A percentile compares a stretch with the other conserved stretches of the same genome.
These are phyloP conservation scores for Dothiorella sarmentorum DNA, from an alignment of 2,329 filamentous ascomycete genomes.

Conservation along the genomic window DNA sequence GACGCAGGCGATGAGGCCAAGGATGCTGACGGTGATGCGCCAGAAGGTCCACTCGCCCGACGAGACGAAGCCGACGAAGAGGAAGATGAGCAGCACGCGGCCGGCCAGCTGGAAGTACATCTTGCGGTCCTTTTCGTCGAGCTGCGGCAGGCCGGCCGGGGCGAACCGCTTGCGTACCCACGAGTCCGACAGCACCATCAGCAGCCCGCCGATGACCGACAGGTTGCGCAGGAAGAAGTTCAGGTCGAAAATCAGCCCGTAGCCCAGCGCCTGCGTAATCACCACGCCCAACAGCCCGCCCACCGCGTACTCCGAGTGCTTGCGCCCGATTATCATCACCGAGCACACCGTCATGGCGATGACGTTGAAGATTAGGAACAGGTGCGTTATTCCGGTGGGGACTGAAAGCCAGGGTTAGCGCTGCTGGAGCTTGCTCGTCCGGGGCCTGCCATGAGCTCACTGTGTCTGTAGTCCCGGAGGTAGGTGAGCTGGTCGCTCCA, in stretches of 20 bases:
- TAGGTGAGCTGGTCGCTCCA: constrained; percentile 94
- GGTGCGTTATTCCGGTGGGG: constrained; percentile 79
- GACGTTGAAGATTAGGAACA: constrained; percentile 90
- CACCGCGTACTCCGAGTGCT: constrained; percentile 90
- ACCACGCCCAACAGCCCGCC: constrained; percentile 87
- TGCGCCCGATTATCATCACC: constrained; percentile 81
- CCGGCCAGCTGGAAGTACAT: constrained; percentile 99
- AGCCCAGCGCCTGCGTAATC: constrained; percentile 88
- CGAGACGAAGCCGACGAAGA: constrained; percentile 96
- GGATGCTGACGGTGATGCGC: constrained; percentile 75
- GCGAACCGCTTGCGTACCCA: constrained; percentile 98
- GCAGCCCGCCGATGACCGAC: constrained; percentile 90
- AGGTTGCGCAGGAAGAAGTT: constrained; percentile 99
- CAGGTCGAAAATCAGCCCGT: constrained; percentile 96
- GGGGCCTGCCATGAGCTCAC: constrained; percentile 54
- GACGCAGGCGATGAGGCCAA: constrained; percentile 87
- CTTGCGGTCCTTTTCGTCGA: constrained; percentile 99
- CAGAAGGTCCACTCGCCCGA: constrained; percentile 89
- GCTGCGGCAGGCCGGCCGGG: constrained; percentile 85
- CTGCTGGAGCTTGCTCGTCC: constrained; percentile 3
- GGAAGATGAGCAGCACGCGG: constrained; percentile 91
- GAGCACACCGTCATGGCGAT: constrained; percentile 83
- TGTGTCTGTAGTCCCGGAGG: constrained; percentile 85
- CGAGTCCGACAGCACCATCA: constrained; percentile 97
- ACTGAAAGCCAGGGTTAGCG: constrained; percentile 54